A percentile compares a stretch with the other conserved stretches of the same genome.
Evolutionary conservation across 371 early-diverging fungal species (phyloP).

Genomic region (Ordospora pajunii): DNA sequence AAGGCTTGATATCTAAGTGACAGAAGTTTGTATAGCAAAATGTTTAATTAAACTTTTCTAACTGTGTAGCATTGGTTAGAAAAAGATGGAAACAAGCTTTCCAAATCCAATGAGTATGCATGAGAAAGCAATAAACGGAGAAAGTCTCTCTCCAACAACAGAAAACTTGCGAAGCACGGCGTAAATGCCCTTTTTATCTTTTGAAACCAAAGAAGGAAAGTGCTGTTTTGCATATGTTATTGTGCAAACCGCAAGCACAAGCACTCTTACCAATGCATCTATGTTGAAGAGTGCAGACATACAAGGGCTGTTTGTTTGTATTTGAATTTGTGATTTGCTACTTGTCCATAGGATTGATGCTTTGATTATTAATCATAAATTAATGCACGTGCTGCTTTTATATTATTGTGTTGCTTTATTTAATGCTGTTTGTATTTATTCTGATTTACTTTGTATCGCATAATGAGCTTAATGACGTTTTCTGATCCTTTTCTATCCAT

Average conservation of each 20-base stretch:
- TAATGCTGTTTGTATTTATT: too few relatives aligned
- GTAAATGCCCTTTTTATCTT: slow-evolving; percentile 65
- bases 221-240: slow-evolving; percentile 68
- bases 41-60: neutral
- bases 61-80: slow-evolving; percentile 4
- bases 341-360: too few relatives aligned
- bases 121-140: slow-evolving; percentile 43
- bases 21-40: neutral
- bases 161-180: slow-evolving; percentile 42
- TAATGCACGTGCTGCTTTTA: too few relatives aligned
- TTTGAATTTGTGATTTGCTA: neutral
- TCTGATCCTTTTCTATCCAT: neutral
- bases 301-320: neutral
- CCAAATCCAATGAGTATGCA: slow-evolving; percentile 40
- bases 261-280: slow-evolving; percentile 66
- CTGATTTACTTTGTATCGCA: neutral
- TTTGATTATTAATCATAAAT: too few relatives aligned
- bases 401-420: neutral
- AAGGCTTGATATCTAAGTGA: neutral
- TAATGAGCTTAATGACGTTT: neutral
- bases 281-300: slow-evolving; percentile 70
- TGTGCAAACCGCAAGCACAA: slow-evolving; percentile 69
- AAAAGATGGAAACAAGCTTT: slow-evolving; percentile 41
- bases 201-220: slow-evolving; percentile 67
- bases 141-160: slow-evolving; percentile 58